phyloP scores from a whole-genome alignment of 495 filamentous ascomycete genomes.

The Podospora pseudocomata region DNA sequence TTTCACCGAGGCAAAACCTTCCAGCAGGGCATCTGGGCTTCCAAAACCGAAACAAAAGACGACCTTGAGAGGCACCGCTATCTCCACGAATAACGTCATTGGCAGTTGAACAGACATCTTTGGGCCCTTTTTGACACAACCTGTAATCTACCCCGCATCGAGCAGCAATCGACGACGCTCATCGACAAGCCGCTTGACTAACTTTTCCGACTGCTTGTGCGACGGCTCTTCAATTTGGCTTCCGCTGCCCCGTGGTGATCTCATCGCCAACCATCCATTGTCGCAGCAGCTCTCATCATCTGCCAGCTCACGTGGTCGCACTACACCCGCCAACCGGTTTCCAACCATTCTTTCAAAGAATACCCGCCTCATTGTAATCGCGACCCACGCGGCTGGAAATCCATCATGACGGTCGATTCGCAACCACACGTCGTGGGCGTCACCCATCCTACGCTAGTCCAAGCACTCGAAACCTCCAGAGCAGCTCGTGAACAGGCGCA shows the following conservation, averaged over 20 bases:
- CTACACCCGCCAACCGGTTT: background rate
- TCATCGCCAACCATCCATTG: slow-evolving; percentile 13
- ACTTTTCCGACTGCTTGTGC: background rate
- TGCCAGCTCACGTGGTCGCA: background rate
- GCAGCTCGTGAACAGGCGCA: slow-evolving; percentile 70
- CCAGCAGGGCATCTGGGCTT: background rate
- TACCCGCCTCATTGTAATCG: background rate
- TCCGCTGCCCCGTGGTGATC: slow-evolving; percentile 1
- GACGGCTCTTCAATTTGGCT: background rate
- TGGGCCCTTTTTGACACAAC: background rate
- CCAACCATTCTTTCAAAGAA: background rate
- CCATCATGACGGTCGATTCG: slow-evolving; percentile 26
- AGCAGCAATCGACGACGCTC: background rate
- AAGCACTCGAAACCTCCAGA: slow-evolving; percentile 67
- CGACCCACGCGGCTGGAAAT: background rate
- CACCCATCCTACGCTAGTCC: slow-evolving; percentile 62
- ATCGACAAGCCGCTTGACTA: background rate
- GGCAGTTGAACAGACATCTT: background rate
- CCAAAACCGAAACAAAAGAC: background rate
- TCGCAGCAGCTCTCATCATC: slow-evolving; percentile 6
- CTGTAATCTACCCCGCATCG: background rate
- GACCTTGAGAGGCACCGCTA: background rate
- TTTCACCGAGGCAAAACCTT: slow-evolving; percentile 6
- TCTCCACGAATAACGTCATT: background rate
- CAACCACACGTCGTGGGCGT: slow-evolving; percentile 53